Base-by-base conservation (phyloP, 257 asterid species). In the Rhazya stricta region DNA sequence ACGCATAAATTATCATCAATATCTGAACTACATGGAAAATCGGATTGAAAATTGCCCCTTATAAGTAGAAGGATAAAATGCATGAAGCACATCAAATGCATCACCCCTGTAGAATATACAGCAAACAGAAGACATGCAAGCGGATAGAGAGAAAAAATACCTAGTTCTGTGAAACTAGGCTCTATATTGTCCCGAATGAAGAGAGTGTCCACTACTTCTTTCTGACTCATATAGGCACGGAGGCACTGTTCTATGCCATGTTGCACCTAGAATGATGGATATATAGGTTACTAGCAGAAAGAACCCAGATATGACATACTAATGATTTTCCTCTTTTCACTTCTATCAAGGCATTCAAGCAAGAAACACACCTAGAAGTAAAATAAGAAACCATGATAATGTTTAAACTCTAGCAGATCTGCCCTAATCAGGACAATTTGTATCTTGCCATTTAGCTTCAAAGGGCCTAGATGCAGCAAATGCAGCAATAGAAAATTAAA, bases 211-310 rank as follows among this genome's bases (percentile, higher is more conserved):
- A 90, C 69, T 66, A 87, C 90, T 82, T 93, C 97, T 83, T 86
- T 86, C 82, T 87, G 91, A 83, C 75, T 89, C 98, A 93, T 93
- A 87, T 93, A 90, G 68, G 63, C 84, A 75, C 76, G 87, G 77
- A 93, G 96, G 79, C 96, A 93, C 76, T 75, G 83, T 76, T 90
- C 90, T 53, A 93, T 89, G 72, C 88, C 88, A 83, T 82, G 82
- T 83, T 88, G 89, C 75, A 91, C 98, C 98, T 93, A 90, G 46
- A 69, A 77, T 76, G 4, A 75, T 42, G 71, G 32, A 80, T 18
- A 53, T 66, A 74, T 42, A 65, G 16, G 74, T 81, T 45, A 36
- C 18, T 29, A 78, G 54, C 65, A 51, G 51, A 67, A 39, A 70
- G 30, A 53, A 78, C 73, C 50, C 67, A 42, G 61, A 4, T 60